Base-by-base conservation (phyloP, 495 filamentous ascomycete genomes). In the Massariosphaeria phaeospora region DNA sequence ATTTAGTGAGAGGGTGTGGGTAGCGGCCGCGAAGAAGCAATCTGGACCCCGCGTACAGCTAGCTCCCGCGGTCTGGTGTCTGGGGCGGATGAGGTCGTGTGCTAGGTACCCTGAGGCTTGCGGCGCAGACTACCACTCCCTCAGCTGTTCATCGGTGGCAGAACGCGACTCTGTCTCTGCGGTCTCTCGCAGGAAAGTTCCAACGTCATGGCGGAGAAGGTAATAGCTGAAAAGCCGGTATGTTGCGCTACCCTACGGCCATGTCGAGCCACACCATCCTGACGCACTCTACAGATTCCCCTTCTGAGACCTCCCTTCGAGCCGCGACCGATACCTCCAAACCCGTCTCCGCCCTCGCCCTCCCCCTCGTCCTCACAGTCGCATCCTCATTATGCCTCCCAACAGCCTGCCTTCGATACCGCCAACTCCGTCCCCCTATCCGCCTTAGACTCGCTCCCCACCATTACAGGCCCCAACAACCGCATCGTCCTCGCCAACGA, bases 401-500 rank as follows among this genome's bases (percentile, higher is more conserved):
- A 27, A 15, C 48, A 50, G 13, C 27, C 50, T 2, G 33, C 43
- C 27, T 41, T 23, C 12, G 49, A 55, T n/a, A 20, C 33, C 6
- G 26, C 44, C 1, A 23, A 39, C 8, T 34, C 46, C 20, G 27
- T 34, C 13, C 48, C 47, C n/a, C 39, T 46, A n/a, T 38, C 23
- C 3, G 33, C 59, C 18, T 30, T 59, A 11, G 51, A 55, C 23
- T 63, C 61, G n/a, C 35, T 63, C 11, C 61, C 61, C 20, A 59
- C 61, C 4, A 63, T 59, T 20, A 26, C 26, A 15, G 48, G 55
- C 7, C 25, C 13, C 8, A 18, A 35, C 1, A 42, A 43, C 13
- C 15, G 17, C 3, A 31, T 25, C 29, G 39, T 43, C 27, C 40
- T 59, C 11, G 61, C 35, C 20, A 24, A 55, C 10, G 40, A 47